Evolutionary conservation across 2,329 filamentous ascomycete genomes (phyloP), one percentile per base, ranked within the genome.

Genomic region (Trichoderma brevicompactum): DNA sequence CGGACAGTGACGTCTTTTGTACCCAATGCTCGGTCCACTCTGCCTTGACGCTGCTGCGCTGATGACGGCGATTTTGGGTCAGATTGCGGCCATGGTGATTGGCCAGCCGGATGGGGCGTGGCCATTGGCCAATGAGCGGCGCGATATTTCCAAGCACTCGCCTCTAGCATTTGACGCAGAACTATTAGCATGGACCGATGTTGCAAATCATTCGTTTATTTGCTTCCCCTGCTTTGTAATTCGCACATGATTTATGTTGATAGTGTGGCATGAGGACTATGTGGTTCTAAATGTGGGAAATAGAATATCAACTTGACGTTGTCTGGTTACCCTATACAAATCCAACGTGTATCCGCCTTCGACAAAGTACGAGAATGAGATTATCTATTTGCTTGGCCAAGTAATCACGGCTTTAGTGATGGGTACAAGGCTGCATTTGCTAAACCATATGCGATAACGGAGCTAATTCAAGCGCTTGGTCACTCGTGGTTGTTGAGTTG

Each of bases 61-160:
- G 59, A 52, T 68, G 55, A 67, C 65, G 10, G 28, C 55, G 40
- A 4, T 6, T n/a, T 44, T 46, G 56, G 46, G 41, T 36, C 55
- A 28, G 17, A 64, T 64, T 65, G 32, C 52, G 13, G 38, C 12
- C 17, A 46, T 41, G 36, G 60, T 50, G 40, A 69, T 70, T 69
- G 69, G 69, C 41, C 38, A 7, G 2, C 1, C 5, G 5, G 13
- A 17, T 36, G 32, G 6, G 5, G n/a, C 34, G 32, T 41, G 15
- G 10, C n/a, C 7, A 58, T 54, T 55, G 36, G 19, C 49, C 68
- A 69, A 69, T 68, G 67, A 67, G 36, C 15, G 15, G 1, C 3
- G 3, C 2, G 17, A 15, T 41, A 70, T 70, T 70, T 68, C 61
- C 54, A 70, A 70, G 67, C 69, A 68, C 23, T 28, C 23, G 23